Conservation (phyloP, 306 rosid genomes). For the Fagus crenata region DNA sequence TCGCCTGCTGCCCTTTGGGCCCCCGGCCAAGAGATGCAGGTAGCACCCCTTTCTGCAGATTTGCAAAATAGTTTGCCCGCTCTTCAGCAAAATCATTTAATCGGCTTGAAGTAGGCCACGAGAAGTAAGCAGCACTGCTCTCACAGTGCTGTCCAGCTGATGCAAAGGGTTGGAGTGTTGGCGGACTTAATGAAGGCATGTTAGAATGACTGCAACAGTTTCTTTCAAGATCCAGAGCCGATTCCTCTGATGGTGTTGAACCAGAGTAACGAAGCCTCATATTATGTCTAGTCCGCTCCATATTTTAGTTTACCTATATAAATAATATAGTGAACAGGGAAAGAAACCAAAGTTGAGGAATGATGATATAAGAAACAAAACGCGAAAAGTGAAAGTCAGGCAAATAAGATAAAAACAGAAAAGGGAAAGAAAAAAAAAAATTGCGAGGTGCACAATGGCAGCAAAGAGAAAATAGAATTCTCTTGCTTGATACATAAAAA, state of each 20-base stretch:
- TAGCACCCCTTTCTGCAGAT: slow-evolving; percentile 90
- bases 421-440: background rate
- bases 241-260: slow-evolving; percentile 91
- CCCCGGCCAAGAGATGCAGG: slow-evolving; percentile 78
- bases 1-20: slow-evolving; percentile 97
- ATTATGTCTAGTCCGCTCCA: slow-evolving; percentile 70
- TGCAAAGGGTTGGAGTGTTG: slow-evolving; percentile 83
- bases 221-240: slow-evolving; percentile 93
- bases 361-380: background rate
- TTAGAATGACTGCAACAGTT: slow-evolving; percentile 85
- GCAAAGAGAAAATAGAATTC: slow-evolving; percentile 9
- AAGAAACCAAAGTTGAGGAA: background rate
- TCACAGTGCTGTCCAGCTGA: slow-evolving; percentile 98
- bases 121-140: slow-evolving; percentile 91
- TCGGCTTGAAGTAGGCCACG: slow-evolving; percentile 95
- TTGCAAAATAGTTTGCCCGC: slow-evolving; percentile 87
- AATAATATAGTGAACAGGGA: slow-evolving; percentile 2
- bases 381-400: background rate
- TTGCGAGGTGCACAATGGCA: slow-evolving; percentile 11
- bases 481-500: slow-evolving; percentile 22
- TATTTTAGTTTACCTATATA: slow-evolving; percentile 43
- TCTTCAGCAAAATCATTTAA: slow-evolving; percentile 84
- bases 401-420: background rate
- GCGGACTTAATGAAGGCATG: slow-evolving; percentile 85
- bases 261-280: slow-evolving; percentile 69